Conservation (phyloP, 306 rosid species). For the Ceratonia siliqua region DNA sequence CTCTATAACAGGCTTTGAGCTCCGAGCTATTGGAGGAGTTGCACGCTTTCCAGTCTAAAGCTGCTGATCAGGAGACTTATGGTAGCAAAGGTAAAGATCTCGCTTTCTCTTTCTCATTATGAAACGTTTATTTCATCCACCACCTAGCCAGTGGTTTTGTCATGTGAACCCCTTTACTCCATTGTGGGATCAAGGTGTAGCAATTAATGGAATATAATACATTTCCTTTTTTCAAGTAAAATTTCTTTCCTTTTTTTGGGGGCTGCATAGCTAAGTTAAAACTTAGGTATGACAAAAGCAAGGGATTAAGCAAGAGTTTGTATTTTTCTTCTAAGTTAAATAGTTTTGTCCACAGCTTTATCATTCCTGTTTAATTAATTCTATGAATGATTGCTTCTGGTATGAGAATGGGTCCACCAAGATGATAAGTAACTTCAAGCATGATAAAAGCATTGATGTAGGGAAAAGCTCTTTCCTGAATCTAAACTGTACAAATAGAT, state of each 20-base stretch:
- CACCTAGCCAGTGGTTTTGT: not conserved
- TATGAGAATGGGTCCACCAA: conserved; percentile 15
- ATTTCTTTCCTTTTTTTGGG: not conserved
- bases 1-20: conserved; percentile 7
- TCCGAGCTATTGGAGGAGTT: conserved; percentile 24
- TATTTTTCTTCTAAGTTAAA: not conserved
- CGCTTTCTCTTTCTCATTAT: conserved; percentile 33
- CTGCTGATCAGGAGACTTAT: conserved; percentile 30
- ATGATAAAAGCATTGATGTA: conserved; percentile 23
- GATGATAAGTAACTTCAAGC: conserved; percentile 32
- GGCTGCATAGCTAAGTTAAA: not conserved
- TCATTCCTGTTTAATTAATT: not conserved
- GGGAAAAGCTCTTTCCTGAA: conserved; percentile 2
- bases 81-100: not conserved
- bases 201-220: not conserved
- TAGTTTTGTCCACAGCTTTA: not conserved
- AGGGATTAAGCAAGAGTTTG: not conserved
- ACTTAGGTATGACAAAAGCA: not conserved
- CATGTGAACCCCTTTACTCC: conserved; percentile 31
- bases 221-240: not conserved
- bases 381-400: not conserved
- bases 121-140: conserved; percentile 22
- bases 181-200: not conserved
- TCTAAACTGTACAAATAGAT: conserved; percentile 9
- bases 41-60: conserved; percentile 42